Conservation (phyloP, 2,329 filamentous ascomycete species). For the Neofusicoccum umdonicola region DNA sequence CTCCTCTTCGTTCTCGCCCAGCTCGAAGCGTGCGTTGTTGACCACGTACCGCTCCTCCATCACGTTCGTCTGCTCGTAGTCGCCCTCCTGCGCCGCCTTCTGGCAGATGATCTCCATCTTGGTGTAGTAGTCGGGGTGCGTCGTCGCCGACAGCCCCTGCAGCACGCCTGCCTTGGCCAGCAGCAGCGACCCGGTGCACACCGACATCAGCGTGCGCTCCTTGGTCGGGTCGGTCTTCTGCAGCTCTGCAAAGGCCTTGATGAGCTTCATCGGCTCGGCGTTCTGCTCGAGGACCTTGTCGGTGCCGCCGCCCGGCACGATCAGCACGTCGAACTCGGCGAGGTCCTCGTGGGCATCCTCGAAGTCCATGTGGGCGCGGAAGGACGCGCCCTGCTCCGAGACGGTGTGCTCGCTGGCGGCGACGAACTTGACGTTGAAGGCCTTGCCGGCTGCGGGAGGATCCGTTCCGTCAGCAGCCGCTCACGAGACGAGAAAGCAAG, state of each 20-base stretch:
- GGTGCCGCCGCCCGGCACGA: conserved; percentile 71
- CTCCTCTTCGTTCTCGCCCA: conserved; percentile 73
- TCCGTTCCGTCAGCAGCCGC: not conserved
- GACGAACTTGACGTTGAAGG: conserved; percentile 54
- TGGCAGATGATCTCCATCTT: conserved; percentile 79
- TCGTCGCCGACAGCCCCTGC: conserved; percentile 75
- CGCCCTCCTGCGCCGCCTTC: conserved; percentile 66
- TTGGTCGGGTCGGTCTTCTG: conserved; percentile 75
- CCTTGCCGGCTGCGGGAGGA: conserved; percentile 46
- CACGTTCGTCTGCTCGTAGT: conserved; percentile 76
- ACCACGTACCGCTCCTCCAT: conserved; percentile 84
- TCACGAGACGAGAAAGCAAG: not conserved
- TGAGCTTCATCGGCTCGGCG: conserved; percentile 64
- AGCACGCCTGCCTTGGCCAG: conserved; percentile 75
- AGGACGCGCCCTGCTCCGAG: conserved; percentile 62
- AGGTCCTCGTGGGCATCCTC: conserved; percentile 73
- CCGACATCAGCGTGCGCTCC: conserved; percentile 76
- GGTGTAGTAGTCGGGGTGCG: conserved; percentile 76
- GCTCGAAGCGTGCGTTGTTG: conserved; percentile 85
- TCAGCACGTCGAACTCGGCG: conserved; percentile 74
- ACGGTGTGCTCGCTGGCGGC: conserved; percentile 47
- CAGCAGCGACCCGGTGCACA: conserved; percentile 77
- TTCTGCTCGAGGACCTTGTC: conserved; percentile 52
- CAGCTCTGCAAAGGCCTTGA: conserved; percentile 73
- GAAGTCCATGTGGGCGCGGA: conserved; percentile 73